These are phyloP conservation scores for Gomphus sp. DNA, from an alignment of 1,284 basidiomycete species.

Conservation along the genomic window DNA sequence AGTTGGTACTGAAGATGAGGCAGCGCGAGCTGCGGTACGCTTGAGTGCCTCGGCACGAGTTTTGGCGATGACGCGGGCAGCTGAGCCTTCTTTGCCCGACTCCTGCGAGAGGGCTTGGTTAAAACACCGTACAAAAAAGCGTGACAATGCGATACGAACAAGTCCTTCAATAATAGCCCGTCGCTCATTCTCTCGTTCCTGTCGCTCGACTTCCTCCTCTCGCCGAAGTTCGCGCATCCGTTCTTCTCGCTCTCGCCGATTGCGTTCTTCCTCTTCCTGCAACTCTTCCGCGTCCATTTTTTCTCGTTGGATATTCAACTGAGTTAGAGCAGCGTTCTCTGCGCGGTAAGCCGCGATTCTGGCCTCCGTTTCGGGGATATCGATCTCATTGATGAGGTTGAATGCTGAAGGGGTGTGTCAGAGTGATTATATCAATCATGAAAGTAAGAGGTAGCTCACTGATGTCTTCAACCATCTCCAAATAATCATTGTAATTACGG, in stretches of 20 bases:
- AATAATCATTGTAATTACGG: slow-evolving; percentile 89
- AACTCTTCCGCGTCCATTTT: slow-evolving; percentile 62
- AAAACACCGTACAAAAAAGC: neutral
- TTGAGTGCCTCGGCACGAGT: slow-evolving; percentile 55
- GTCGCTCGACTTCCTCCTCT: slow-evolving; percentile 63
- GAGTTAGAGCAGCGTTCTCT: slow-evolving; percentile 75
- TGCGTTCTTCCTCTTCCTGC: slow-evolving; percentile 67
- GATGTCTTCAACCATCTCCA: slow-evolving; percentile 94
- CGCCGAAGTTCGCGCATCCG: slow-evolving; percentile 60
- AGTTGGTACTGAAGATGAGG: slow-evolving; percentile 28
- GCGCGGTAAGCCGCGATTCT: slow-evolving; percentile 72
- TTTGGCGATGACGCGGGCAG: slow-evolving; percentile 58
- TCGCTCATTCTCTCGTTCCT: slow-evolving; percentile 54
- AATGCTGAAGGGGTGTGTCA: slow-evolving; percentile 51
- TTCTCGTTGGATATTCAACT: slow-evolving; percentile 70
- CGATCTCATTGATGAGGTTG: slow-evolving; percentile 90
- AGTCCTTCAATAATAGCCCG: slow-evolving; percentile 74
- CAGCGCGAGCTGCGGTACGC: slow-evolving; percentile 44
- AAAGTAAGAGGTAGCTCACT: slow-evolving; percentile 38
- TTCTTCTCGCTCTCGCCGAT: slow-evolving; percentile 61
- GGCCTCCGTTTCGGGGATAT: slow-evolving; percentile 78
- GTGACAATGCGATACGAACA: slow-evolving; percentile 34
- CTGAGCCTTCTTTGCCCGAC: slow-evolving; percentile 21
- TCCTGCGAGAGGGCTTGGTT: neutral
- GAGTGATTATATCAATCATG: neutral